Base-by-base conservation (phyloP, 2,329 filamentous ascomycete species). In the Neospermospora avenae region DNA sequence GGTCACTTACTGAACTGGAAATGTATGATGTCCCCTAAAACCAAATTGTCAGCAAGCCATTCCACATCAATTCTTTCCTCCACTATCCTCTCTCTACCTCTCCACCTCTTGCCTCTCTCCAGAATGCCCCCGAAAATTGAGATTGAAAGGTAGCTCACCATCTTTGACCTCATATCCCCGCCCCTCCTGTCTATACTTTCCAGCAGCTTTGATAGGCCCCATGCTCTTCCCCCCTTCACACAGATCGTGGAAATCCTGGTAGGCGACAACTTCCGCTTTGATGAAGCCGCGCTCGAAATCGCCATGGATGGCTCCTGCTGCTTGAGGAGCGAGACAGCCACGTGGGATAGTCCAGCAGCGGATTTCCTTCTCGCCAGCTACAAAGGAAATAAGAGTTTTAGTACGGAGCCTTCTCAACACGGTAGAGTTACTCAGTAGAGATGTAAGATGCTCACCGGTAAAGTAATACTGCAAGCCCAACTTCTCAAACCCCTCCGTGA, bases 381-480 rank as follows among this genome's bases (percentile, higher is more conserved):
- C 14, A 62, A n/a, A n/a, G n/a, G n/a, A n/a, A n/a, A n/a, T n/a
- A n/a, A n/a, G n/a, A n/a, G n/a, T n/a, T n/a, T n/a, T n/a, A n/a
- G n/a, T n/a, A n/a, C n/a, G n/a, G n/a, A n/a, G n/a, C n/a, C n/a
- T n/a, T n/a, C n/a, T 2, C 3, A 11, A 37, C 3, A 14, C 25
- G 48, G 25, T 16, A 13, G 48, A 52, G 18, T 2, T 35, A 28
- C 4, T 34, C 28, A 14, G n/a, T 28, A 22, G 7, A 39, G 24
- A 14, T n/a, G 10, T 28, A 20, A n/a, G 18, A 25, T 31, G 28
- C 46, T 35, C 16, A 46, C 46, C 54, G 22, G 76, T 78, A 57
- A 78, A 78, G 67, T 78, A 78, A 64, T 78, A 78, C 60, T 77
- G 75, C 48, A 78, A 58, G 6, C 77, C 76, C 8, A 78, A 72